These are phyloP conservation scores for Lipomyces yamadae DNA, from an alignment of 805 yeast genomes.

Conservation along the genomic window DNA sequence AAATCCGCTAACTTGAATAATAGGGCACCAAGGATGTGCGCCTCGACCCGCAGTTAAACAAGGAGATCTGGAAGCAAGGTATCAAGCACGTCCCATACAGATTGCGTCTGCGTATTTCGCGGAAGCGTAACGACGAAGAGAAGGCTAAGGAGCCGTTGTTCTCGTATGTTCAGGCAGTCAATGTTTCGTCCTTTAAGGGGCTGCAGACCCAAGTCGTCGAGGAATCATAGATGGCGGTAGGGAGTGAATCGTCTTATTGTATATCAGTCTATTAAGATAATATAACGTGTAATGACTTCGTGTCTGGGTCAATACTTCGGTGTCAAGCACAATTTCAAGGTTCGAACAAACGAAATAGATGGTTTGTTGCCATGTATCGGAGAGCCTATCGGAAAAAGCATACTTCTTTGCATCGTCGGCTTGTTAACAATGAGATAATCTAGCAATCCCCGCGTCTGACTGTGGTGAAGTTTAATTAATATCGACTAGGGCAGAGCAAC, in stretches of 20 bases:
- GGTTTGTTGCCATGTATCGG: too few relatives aligned
- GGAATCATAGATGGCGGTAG: slow-evolving; percentile 45
- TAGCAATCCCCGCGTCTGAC: too few relatives aligned
- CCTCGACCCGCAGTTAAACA: slow-evolving; percentile 97
- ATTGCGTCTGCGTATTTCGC: slow-evolving; percentile 97
- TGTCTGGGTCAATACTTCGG: too few relatives aligned
- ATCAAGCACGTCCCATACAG: slow-evolving; percentile 98
- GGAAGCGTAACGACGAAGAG: slow-evolving; percentile 99
- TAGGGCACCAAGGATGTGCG: slow-evolving; percentile 96
- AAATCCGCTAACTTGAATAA: neutral
- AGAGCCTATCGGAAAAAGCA: too few relatives aligned
- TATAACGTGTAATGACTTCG: neutral
- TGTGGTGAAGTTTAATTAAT: too few relatives aligned
- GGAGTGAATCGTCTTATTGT: neutral
- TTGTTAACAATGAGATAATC: too few relatives aligned
- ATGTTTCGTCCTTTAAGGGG: slow-evolving; percentile 94
- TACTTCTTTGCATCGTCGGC: too few relatives aligned
- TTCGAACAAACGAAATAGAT: too few relatives aligned
- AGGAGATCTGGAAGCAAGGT: slow-evolving; percentile 99
- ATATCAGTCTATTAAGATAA: neutral
- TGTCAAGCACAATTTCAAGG: too few relatives aligned
- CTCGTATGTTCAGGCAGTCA: slow-evolving; percentile 97
- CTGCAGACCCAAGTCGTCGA: slow-evolving; percentile 97
- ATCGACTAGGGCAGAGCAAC: too few relatives aligned
- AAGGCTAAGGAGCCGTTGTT: slow-evolving; percentile 97